phyloP scores from a whole-genome alignment of 129 eudicot genomes.

The Heracleum sosnowskyi region DNA sequence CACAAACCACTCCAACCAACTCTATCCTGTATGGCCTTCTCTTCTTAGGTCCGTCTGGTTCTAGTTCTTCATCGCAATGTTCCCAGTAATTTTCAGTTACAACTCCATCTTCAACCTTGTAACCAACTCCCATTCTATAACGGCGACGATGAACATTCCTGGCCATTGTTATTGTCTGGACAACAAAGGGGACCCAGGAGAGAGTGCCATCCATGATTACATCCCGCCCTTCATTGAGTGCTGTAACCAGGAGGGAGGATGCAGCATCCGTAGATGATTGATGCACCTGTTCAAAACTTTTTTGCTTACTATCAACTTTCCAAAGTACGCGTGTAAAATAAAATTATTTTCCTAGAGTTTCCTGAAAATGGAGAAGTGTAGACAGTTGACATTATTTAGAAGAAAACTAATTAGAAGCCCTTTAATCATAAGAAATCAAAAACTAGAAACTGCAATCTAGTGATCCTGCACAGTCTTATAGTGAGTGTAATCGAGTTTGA shows the following conservation, averaged over 20 bases:
- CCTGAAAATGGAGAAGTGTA: not conserved
- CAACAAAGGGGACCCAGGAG: constrained; percentile 95
- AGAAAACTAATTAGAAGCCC: not conserved
- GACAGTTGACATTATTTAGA: not conserved
- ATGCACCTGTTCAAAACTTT: constrained; percentile 59
- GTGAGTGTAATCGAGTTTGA: not conserved
- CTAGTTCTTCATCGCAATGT: constrained; percentile 71
- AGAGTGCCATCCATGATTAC: constrained; percentile 99
- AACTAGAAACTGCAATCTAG: too few species aligned
- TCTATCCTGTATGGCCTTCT: constrained; percentile 92
- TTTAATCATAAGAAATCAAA: too few species aligned
- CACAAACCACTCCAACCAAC: constrained; percentile 90
- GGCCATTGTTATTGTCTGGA: constrained; percentile 97
- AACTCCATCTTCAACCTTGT: constrained; percentile 58
- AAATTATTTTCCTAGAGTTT: not conserved
- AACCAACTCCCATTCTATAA: constrained; percentile 94
- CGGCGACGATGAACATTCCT: constrained; percentile 80
- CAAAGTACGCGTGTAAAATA: not conserved
- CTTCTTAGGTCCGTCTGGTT: constrained; percentile 44
- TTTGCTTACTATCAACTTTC: not conserved
- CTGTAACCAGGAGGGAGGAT: constrained; percentile 96
- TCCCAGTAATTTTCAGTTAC: constrained; percentile 92
- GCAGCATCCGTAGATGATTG: constrained; percentile 99
- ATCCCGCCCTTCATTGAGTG: constrained; percentile 90
- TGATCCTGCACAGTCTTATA: too few species aligned